Conservation (phyloP, 169 alveolate species). For the Pseudocohnilembus persalinus region DNA sequence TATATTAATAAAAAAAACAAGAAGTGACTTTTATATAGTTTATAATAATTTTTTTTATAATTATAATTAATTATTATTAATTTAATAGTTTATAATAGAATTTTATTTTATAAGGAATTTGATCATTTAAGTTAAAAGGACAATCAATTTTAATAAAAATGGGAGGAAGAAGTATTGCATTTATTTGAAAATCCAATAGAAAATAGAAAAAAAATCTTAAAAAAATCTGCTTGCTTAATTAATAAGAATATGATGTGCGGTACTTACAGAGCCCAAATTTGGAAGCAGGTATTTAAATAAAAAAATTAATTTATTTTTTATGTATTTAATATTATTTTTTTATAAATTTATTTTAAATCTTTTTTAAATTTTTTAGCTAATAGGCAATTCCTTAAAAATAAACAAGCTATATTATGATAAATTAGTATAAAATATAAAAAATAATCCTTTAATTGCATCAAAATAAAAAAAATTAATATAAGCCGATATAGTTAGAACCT, state of each 20-base stretch:
- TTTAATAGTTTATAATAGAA: too few species aligned
- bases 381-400: constrained; percentile 28
- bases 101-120: too few species aligned
- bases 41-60: too few species aligned
- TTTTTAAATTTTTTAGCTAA: background rate
- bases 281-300: constrained; percentile 31
- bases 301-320: too few species aligned
- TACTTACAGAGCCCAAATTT: constrained; percentile 22
- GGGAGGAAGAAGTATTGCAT: constrained; percentile 30
- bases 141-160: background rate
- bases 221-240: background rate
- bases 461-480: constrained; percentile 4
- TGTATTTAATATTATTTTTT: too few species aligned
- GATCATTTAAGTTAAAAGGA: too few species aligned
- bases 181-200: constrained; percentile 8
- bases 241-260: constrained; percentile 11
- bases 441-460: constrained; percentile 7
- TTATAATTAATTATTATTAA: too few species aligned
- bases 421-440: background rate
- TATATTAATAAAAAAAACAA: too few species aligned
- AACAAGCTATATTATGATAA: constrained; percentile 21
- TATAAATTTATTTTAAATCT: too few species aligned
- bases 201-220: constrained; percentile 9
- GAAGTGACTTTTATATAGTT: too few species aligned
- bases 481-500: constrained; percentile 29